These are phyloP conservation scores for Fraxinus americana DNA, from an alignment of 257 asterid species.

Conservation along the genomic window DNA sequence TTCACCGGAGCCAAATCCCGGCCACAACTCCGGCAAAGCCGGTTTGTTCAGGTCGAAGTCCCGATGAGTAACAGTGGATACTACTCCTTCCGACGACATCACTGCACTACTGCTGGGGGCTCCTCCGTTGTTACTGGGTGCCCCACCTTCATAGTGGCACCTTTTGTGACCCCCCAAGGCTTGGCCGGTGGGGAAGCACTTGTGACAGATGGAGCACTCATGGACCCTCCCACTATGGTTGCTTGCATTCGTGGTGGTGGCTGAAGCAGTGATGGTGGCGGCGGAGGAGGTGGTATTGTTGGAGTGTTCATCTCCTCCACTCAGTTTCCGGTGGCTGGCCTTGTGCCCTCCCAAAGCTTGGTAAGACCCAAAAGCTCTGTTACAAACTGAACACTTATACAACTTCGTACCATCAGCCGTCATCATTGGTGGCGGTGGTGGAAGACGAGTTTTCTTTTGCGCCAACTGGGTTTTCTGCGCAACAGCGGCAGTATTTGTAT, in stretches of 20 bases:
- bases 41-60: conserved; percentile 59
- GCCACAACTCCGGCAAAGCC: conserved; percentile 43
- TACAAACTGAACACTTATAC: conserved; percentile 56
- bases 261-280: conserved; percentile 7
- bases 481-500: not conserved
- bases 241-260: conserved; percentile 10
- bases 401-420: conserved; percentile 16
- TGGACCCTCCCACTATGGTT: conserved; percentile 40
- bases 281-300: conserved; percentile 32
- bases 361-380: conserved; percentile 49
- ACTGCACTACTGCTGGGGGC: conserved; percentile 32
- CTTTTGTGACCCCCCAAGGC: conserved; percentile 73
- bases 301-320: conserved; percentile 22
- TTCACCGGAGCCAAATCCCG: conserved; percentile 35
- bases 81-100: conserved; percentile 45
- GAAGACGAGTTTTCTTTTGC: not conserved
- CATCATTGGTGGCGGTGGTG: conserved; percentile 22
- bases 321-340: conserved; percentile 62
- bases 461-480: not conserved
- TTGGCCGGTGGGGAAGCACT: conserved; percentile 54
- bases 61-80: conserved; percentile 43
- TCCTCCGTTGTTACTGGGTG: conserved; percentile 28
- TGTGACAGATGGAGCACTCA: conserved; percentile 62
- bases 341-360: conserved; percentile 74
- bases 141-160: conserved; percentile 57